These are phyloP conservation scores for Cenococcum geophilum DNA, from an alignment of 495 filamentous ascomycete genomes.

Conservation along the genomic window DNA sequence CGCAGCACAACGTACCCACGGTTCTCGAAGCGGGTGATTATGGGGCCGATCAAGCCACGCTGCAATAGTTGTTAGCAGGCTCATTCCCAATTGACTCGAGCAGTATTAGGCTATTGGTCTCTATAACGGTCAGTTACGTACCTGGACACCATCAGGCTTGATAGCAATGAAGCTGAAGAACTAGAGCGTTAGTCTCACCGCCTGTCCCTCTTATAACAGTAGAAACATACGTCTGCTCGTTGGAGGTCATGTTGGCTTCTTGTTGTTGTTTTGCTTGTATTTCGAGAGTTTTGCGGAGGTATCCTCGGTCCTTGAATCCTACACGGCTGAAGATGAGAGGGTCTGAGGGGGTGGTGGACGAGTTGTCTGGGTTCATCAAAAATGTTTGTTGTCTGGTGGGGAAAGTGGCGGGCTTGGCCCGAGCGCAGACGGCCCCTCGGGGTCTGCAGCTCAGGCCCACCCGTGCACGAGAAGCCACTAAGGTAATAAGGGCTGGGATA, in stretches of 20 bases:
- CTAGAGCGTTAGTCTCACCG: slow-evolving; percentile 19
- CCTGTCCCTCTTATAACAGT: background rate
- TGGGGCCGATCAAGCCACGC: slow-evolving; percentile 94
- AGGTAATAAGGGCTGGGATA: too few relatives aligned
- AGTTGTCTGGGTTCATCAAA: background rate
- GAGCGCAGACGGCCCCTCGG: too few relatives aligned
- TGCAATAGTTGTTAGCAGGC: slow-evolving; percentile 39
- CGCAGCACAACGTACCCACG: slow-evolving; percentile 59
- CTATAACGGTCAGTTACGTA: slow-evolving; percentile 39
- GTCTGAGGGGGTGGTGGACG: slow-evolving; percentile 33
- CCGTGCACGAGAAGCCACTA: too few relatives aligned
- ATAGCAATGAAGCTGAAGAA: slow-evolving; percentile 86
- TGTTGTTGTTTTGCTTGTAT: slow-evolving; percentile 32
- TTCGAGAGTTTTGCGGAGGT: slow-evolving; percentile 40
- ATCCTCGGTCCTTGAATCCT: slow-evolving; percentile 45
- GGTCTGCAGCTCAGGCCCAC: too few relatives aligned
- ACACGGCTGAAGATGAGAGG: slow-evolving; percentile 45
- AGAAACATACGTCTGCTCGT: slow-evolving; percentile 84
- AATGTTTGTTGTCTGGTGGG: background rate
- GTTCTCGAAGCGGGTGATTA: slow-evolving; percentile 94
- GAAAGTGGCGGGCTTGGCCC: too few relatives aligned
- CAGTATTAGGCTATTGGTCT: background rate
- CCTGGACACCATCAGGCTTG: slow-evolving; percentile 99
- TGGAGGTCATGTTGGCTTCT: slow-evolving; percentile 61
- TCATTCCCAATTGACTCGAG: background rate